Conservation (phyloP, 2,329 filamentous ascomycete genomes). For the Neonectria hederae region DNA sequence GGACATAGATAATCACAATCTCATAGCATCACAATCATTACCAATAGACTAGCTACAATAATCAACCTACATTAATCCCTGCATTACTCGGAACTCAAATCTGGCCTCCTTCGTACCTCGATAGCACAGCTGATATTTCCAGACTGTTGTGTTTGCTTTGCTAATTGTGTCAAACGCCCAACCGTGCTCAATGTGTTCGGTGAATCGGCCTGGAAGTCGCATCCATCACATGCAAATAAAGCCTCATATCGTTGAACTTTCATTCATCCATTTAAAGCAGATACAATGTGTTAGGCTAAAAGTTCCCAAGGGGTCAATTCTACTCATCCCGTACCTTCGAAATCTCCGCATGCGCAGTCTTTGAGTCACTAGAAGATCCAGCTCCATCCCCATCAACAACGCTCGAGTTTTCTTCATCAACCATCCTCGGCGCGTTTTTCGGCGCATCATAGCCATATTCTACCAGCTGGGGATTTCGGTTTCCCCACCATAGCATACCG, state of each 20-base stretch:
- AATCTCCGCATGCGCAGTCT: slow-evolving; percentile 3
- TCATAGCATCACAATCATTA: neutral
- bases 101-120: too few relatives aligned
- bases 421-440: slow-evolving; percentile 19
- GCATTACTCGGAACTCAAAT: neutral
- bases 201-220: too few relatives aligned
- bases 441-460: slow-evolving; percentile 36
- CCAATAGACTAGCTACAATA: neutral
- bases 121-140: too few relatives aligned
- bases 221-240: neutral
- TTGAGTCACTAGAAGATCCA: neutral
- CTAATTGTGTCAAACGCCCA: too few relatives aligned
- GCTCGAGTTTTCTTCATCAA: slow-evolving; percentile 32
- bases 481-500: slow-evolving; percentile 44
- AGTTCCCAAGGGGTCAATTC: too few relatives aligned
- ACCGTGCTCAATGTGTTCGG: too few relatives aligned
- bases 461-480: slow-evolving; percentile 29
- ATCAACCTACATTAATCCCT: neutral
- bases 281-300: neutral
- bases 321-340: neutral
- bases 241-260: neutral
- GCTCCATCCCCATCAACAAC: slow-evolving; percentile 9
- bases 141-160: too few relatives aligned
- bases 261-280: neutral
- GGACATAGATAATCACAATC: neutral